Evolutionary conservation across 768 basidiomycete species (phyloP), one percentile per base, ranked within the genome.

Genomic region (Chalciporus chontae): DNA sequence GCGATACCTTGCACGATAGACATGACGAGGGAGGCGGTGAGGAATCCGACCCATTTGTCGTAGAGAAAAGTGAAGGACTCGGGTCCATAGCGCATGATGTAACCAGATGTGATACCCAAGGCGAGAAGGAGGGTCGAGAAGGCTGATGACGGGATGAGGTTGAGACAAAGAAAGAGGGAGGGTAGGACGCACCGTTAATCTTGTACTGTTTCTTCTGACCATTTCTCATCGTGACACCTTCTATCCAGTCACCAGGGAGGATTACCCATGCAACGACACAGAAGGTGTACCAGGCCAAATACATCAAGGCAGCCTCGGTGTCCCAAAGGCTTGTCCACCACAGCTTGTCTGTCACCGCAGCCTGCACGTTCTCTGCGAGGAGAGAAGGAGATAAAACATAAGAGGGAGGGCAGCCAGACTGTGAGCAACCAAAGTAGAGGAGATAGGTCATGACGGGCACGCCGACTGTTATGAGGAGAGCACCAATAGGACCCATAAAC

Each of bases 231-330:
- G 74, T 72, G 21, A 73, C 79, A 19, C 92, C 92, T 41, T 86
- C 73, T 5, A 92, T 74, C 72, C 75, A 74, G 51, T 90, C 85
- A 4, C 82, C 83, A 1, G 83, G 96, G 11, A 98, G 71, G 43
- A 92, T 60, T 5, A 72, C 75, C 94, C 94, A 97, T 3, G 89
- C 77, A 3, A 80, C 69, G 42, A 97, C 78, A 56, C 82, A 86
- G 68, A 87, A 98, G n/a, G 80, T 71, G 69, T 96, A 97, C 94
- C 95, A 99, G 0, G 68, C 90, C 37, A 87, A 64, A 71, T 97
- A 98, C 14, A 87, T 77, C 18, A 82, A 57, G 2, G 79, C 61
- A 0, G 93, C 93, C 50, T 94, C 73, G 0, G 80, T 79, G 60
- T 97, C 94, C 86, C 90, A 96, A 2, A 96, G 77, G 17, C 73